A percentile compares a stretch with the other conserved stretches of the same genome.
Conservation (phyloP, 2,329 filamentous ascomycete species). For the Gaeumannomyces sp. region DNA sequence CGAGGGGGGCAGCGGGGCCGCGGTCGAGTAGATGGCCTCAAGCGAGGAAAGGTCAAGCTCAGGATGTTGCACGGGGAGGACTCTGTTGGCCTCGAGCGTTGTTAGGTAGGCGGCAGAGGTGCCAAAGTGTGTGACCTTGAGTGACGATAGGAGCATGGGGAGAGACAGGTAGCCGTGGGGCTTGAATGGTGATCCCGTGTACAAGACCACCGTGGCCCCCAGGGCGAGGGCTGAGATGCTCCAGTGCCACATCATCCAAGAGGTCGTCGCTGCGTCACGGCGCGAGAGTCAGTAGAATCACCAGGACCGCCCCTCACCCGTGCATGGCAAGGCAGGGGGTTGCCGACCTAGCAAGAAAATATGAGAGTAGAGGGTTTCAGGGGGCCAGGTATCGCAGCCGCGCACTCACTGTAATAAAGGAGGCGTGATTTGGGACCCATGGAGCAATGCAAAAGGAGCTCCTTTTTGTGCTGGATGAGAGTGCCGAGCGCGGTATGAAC, state of each 20-base stretch:
- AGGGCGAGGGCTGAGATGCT: slow-evolving; percentile 77
- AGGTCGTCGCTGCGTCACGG: background rate
- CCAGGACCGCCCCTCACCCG: too few species aligned
- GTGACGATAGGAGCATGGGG: slow-evolving; percentile 71
- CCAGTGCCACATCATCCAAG: slow-evolving; percentile 99
- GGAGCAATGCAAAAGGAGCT: slow-evolving; percentile 82
- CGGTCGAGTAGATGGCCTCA: slow-evolving; percentile 87
- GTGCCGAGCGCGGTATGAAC: slow-evolving; percentile 88
- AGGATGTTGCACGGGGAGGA: slow-evolving; percentile 51
- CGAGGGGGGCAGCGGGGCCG: slow-evolving; percentile 83
- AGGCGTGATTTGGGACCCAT: slow-evolving; percentile 66
- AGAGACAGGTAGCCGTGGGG: slow-evolving; percentile 75
- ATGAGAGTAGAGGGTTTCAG: too few species aligned
- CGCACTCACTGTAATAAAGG: slow-evolving; percentile 67
- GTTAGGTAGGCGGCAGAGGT: slow-evolving; percentile 93
- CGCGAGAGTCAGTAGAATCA: background rate
- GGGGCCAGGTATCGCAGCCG: background rate
- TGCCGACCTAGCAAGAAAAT: background rate
- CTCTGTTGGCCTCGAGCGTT: slow-evolving; percentile 72
- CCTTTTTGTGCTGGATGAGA: slow-evolving; percentile 94
- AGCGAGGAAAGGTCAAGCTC: slow-evolving; percentile 56
- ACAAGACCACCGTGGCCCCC: slow-evolving; percentile 78
- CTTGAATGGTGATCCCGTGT: slow-evolving; percentile 86
- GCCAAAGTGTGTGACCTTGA: slow-evolving; percentile 86
- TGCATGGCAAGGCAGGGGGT: background rate